phyloP scores from a whole-genome alignment of 768 basidiomycete genomes.

The Leccinum obscurum region DNA sequence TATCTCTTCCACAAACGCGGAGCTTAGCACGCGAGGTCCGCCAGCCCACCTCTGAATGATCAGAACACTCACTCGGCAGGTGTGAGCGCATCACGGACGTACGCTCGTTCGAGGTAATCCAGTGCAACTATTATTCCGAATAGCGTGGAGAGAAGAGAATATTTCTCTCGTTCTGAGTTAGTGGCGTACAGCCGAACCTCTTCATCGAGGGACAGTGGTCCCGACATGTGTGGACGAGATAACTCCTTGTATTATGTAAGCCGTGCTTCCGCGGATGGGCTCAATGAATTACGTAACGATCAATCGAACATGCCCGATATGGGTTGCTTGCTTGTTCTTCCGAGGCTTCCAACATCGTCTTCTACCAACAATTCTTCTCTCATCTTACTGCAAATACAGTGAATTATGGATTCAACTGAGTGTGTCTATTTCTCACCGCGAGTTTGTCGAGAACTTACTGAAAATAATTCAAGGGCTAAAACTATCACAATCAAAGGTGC shows the following conservation, averaged over 20 bases:
- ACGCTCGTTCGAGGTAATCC: slow-evolving; percentile 94
- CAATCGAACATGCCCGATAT: not conserved
- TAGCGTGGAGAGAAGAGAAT: slow-evolving; percentile 83
- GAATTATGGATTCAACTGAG: not conserved
- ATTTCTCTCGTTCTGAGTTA: slow-evolving; percentile 87
- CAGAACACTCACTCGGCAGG: slow-evolving; percentile 75
- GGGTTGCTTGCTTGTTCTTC: too few relatives aligned
- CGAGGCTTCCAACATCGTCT: too few relatives aligned
- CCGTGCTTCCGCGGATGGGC: too few relatives aligned
- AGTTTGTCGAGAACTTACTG: not conserved
- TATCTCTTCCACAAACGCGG: slow-evolving; percentile 61
- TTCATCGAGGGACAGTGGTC: slow-evolving; percentile 71
- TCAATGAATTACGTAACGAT: not conserved
- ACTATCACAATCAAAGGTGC: slow-evolving; percentile 2
- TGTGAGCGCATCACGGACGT: slow-evolving; percentile 89
- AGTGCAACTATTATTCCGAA: slow-evolving; percentile 90
- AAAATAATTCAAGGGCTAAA: not conserved
- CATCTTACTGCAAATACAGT: too few relatives aligned
- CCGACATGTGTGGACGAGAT: slow-evolving; percentile 21
- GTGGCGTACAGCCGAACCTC: slow-evolving; percentile 87
- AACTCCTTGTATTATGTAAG: not conserved
- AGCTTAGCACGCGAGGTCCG: slow-evolving; percentile 9
- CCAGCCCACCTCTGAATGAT: not conserved
- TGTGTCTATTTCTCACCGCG: not conserved
- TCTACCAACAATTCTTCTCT: too few relatives aligned